Evolutionary conservation across 371 early-diverging fungal genomes (phyloP).

Genomic region (Mortierella sp.): DNA sequence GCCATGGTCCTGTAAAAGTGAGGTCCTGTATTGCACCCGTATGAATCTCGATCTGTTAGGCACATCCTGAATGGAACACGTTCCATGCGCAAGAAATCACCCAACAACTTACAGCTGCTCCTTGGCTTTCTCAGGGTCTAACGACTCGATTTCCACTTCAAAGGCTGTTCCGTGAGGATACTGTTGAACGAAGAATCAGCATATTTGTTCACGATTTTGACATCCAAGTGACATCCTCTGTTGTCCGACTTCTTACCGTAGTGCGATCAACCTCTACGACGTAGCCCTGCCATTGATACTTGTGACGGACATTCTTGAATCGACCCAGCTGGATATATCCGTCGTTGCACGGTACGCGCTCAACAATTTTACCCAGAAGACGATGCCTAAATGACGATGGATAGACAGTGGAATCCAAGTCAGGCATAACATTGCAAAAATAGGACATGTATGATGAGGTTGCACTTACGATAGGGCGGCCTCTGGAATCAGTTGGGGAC

Average conservation of each 20-base stretch:
- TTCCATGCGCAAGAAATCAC: no score
- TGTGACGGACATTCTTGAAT: conserved; percentile 44
- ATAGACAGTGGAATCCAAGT: no score
- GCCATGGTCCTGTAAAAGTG: conserved; percentile 27
- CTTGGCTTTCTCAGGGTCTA: conserved; percentile 41
- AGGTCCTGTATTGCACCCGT: conserved; percentile 14
- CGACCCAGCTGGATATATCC: conserved; percentile 48
- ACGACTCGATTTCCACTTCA: conserved; percentile 45
- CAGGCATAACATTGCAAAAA: no score
- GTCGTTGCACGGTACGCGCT: conserved; percentile 33
- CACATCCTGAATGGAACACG: no score
- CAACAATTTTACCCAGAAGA: conserved; percentile 42
- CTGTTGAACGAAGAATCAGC: conserved; percentile 1
- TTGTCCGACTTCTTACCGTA: conserved; percentile 13
- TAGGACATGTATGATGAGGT: background rate
- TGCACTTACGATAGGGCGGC: conserved; percentile 27
- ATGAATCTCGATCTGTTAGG: background rate
- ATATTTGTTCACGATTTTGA: no score
- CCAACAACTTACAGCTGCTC: conserved; percentile 24
- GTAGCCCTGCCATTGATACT: conserved; percentile 41
- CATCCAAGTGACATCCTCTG: no score
- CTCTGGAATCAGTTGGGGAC: conserved; percentile 32
- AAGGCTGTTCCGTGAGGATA: conserved; percentile 47
- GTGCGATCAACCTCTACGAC: conserved; percentile 47
- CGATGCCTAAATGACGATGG: conserved; percentile 20